Evolutionary conservation across 2,329 filamentous ascomycete genomes (phyloP), one percentile per base, ranked within the genome.

Genomic region (Aspergillus arachidicola): DNA sequence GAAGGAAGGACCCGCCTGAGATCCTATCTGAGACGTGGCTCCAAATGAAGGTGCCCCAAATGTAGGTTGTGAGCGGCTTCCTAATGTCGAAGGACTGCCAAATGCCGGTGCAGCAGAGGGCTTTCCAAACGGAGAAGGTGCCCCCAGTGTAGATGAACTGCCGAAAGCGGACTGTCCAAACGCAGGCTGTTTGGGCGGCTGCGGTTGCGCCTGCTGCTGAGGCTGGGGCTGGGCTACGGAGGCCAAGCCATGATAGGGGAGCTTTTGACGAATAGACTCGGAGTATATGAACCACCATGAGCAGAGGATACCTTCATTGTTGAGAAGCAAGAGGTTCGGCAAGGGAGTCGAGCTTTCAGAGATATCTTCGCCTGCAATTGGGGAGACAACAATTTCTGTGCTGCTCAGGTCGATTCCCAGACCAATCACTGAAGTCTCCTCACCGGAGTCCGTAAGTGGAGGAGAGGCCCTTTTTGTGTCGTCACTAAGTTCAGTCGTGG

Each of bases 251-350:
- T 90, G 86, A 75, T 93, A 98, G 0, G 87, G 86, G 7, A 87
- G 87, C 4, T 89, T 89, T 69, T 89, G 83, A 63, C 89, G 87
- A 65, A 99, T 89, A 2, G 94, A 93, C 48, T 96, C 93, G 41
- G 91, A 87, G 79, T 97, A 97, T 23, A 98, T 86, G 50, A 98
- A 80, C 92, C 94, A 97, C 93, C 94, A 99, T 14, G 89, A 86
- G 53, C 87, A 88, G 19, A 99, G 82, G 11, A 96, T 81, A 67
- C 95, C 95, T 72, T 97, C 92, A 68, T 97, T 90, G 64, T 96
- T 98, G 19, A 99, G 82, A 34, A 93, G 85, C 84, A 95, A 90
- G 48, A 97, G 83, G 12, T 89, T 92, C 6, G 95, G 95, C 10
- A 98, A 79, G 14, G 95, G 94, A 1, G 87, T 89, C 0, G 89